Percentiles rank a stretch among this genome's conserved stretches.
Conservation (phyloP, 257 asterid genomes). For the Cordia subcordata region DNA sequence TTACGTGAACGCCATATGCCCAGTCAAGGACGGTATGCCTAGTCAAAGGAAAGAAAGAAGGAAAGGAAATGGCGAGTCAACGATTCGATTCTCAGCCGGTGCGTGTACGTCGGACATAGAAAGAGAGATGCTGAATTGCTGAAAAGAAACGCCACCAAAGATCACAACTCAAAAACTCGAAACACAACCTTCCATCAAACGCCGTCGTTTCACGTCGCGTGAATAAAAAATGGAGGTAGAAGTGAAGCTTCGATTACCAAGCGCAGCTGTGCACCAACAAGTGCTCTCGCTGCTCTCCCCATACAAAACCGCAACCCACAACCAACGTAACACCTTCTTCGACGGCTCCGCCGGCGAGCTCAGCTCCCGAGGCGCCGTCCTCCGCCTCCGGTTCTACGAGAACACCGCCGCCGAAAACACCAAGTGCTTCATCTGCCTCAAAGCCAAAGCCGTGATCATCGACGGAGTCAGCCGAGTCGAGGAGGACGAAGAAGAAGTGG, state of each 20-base stretch:
- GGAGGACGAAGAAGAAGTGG: constrained; percentile 90
- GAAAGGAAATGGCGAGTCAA: too few relatives aligned
- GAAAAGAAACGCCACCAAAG: constrained; percentile 78
- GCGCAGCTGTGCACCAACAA: constrained; percentile 48
- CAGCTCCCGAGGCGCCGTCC: constrained; percentile 56
- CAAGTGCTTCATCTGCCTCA: constrained; percentile 65
- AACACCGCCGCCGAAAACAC: constrained; percentile 25
- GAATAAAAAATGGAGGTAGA: constrained; percentile 55
- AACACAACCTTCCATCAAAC: too few relatives aligned
- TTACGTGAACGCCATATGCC: too few relatives aligned
- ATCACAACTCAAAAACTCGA: too few relatives aligned
- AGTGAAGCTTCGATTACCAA: constrained; percentile 75
- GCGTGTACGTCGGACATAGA: too few relatives aligned
- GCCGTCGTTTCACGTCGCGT: neutral
- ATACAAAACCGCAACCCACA: constrained; percentile 53
- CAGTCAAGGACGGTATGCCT: too few relatives aligned
- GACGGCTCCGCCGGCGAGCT: constrained; percentile 69
- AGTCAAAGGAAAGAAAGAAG: too few relatives aligned
- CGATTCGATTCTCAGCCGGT: too few relatives aligned
- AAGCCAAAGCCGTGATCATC: constrained; percentile 69
- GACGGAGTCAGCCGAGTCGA: constrained; percentile 86
- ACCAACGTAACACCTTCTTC: constrained; percentile 78
- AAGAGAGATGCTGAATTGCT: constrained; percentile 66
- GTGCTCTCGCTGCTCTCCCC: constrained; percentile 55
- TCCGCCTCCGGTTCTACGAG: constrained; percentile 89